Percentiles rank a stretch among this genome's conserved stretches.
phyloP scores from a whole-genome alignment of 129 eudicot species.

The Chrysanthemum lavandulifolium region DNA sequence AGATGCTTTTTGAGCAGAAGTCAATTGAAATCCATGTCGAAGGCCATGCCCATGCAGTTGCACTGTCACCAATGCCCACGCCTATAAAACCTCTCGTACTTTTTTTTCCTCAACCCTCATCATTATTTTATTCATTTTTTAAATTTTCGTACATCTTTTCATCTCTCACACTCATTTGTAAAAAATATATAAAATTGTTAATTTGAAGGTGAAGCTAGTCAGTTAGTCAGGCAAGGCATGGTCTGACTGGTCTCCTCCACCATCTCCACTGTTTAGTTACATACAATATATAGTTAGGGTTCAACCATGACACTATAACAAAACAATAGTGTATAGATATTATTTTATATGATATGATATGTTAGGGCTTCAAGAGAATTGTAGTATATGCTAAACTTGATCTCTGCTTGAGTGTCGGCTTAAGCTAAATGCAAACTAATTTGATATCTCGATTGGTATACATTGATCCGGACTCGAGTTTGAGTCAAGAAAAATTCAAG shows the following conservation, averaged over 20 bases:
- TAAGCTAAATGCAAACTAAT: too few relatives aligned
- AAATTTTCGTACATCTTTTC: constrained; percentile 1
- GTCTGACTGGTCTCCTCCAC: constrained; percentile 28
- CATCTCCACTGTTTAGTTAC: constrained; percentile 10
- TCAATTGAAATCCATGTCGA: constrained; percentile 20
- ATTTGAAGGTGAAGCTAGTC: constrained; percentile 9
- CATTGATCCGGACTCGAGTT: too few relatives aligned
- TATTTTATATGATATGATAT: too few relatives aligned
- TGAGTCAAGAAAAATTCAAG: too few relatives aligned
- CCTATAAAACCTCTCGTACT: constrained; percentile 35
- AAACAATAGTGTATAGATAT: too few relatives aligned
- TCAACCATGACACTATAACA: constrained; percentile 5
- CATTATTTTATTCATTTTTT: constrained; percentile 5
- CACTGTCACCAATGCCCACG: constrained; percentile 54
- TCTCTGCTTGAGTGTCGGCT: too few relatives aligned
- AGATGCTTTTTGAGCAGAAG: constrained; percentile 13
- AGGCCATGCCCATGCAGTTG: constrained; percentile 41
- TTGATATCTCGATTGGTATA: too few relatives aligned
- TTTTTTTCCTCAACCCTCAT: constrained; percentile 14
- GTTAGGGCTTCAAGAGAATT: too few relatives aligned
- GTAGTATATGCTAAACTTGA: too few relatives aligned
- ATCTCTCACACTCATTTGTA: not conserved
- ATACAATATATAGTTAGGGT: constrained; percentile 17
- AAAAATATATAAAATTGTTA: not conserved
- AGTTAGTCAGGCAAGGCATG: constrained; percentile 25